Evolutionary conservation across 495 filamentous ascomycete species (phyloP), one percentile per base, ranked within the genome.

Genomic region (Daldinia concentrica): DNA sequence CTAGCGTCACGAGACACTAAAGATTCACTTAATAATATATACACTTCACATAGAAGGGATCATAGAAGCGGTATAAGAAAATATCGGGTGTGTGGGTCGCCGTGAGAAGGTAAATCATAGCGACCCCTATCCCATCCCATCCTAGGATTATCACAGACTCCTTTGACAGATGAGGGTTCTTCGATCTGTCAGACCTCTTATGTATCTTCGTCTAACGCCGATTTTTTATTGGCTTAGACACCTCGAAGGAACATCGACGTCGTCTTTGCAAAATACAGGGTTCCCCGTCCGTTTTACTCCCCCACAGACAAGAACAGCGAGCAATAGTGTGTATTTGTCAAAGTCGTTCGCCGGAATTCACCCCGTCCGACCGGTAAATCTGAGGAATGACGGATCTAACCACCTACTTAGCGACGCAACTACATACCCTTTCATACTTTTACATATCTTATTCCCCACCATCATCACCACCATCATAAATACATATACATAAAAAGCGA

Each of bases 301-400:
- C 45, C 59, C 30, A 48, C 32, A 37, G 19, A 41, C 37, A 12
- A 17, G 15, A 9, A 22, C 14, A 51, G 45, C 37, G 6, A 56
- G 51, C 43, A 50, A 19, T 56, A n/a, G n/a, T n/a, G n/a, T n/a
- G n/a, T n/a, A 56, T 34, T 45, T 14, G 60, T 57, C 54, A 6
- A 54, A 19, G 56, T 43, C 12, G 56, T 72, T 72, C 19, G 32
- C 60, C 43, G 50, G 32, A 56, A 43, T 37, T 69, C 41, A 55
- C 43, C 43, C 30, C 14, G 3, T 62, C 32, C 17, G 43, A 8
- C 57, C 51, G 24, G 58, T 59, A 55, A 58, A 62, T 45, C 57
- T 45, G 39, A 68, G 32, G 37, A 61, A 60, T 58, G 62, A 52
- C 57, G 50, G 50, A 56, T 58, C 66, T 73, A 66, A 22, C 55